A percentile compares a stretch with the other conserved stretches of the same genome.
Conservation (phyloP, 73 alveolate genomes). For the Paramecium octaurelia region DNA sequence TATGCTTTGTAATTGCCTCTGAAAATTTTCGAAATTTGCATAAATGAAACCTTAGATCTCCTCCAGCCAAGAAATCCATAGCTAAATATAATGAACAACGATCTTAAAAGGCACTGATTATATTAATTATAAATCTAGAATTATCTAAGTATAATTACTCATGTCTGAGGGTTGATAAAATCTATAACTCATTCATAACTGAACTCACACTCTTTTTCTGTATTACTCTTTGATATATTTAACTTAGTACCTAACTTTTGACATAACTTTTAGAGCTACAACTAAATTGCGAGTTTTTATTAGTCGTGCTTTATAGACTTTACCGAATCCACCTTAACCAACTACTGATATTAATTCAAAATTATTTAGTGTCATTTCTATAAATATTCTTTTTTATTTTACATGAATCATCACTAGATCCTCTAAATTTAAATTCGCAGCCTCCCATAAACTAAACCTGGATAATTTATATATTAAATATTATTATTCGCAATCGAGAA, state of each 20-base stretch:
- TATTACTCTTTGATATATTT: slow-evolving; percentile 58
- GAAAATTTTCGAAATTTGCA: slow-evolving; percentile 79
- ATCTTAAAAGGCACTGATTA: slow-evolving; percentile 92
- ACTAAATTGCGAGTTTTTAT: slow-evolving; percentile 59
- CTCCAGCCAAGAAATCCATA: slow-evolving; percentile 92
- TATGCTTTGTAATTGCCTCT: slow-evolving; percentile 74
- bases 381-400: background rate
- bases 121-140: slow-evolving; percentile 77
- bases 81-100: slow-evolving; percentile 82
- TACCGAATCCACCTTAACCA: slow-evolving; percentile 72
- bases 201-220: slow-evolving; percentile 83
- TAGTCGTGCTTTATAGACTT: slow-evolving; percentile 74
- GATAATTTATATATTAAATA: background rate
- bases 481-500: background rate
- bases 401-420: slow-evolving; percentile 5
- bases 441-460: background rate
- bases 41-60: slow-evolving; percentile 81
- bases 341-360: slow-evolving; percentile 45
- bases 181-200: slow-evolving; percentile 80
- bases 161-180: slow-evolving; percentile 73
- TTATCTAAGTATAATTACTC: slow-evolving; percentile 24
- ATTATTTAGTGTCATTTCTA: background rate
- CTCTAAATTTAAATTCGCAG: background rate
- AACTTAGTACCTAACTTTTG: slow-evolving; percentile 42
- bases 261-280: slow-evolving; percentile 65